These are phyloP conservation scores for Colletotrichum aenigma DNA, from an alignment of 2,329 filamentous ascomycete genomes.

Conservation along the genomic window DNA sequence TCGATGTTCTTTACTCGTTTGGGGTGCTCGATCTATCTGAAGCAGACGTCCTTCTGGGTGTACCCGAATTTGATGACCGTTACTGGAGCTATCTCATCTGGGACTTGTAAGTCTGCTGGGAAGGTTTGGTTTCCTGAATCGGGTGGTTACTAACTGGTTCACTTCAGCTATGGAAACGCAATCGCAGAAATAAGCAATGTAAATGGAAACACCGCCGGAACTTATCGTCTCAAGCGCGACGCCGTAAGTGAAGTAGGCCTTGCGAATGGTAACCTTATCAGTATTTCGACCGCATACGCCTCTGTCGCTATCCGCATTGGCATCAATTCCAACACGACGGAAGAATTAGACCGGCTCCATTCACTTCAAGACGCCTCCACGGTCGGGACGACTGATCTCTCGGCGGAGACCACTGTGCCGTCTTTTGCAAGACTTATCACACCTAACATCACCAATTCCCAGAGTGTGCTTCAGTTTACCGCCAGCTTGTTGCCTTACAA, in stretches of 20 bases:
- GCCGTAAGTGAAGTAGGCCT: not conserved
- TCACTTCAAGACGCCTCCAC: not conserved
- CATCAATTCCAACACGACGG: not conserved
- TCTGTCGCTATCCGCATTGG: not conserved
- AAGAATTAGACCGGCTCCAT: not conserved
- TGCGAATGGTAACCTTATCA: not conserved
- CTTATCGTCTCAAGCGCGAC: not conserved
- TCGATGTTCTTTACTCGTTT: not conserved
- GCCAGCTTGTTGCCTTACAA: not conserved
- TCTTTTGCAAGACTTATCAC: not conserved
- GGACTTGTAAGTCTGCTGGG: not conserved
- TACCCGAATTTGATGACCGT: not conserved
- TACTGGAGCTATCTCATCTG: not conserved
- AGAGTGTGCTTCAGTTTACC: not conserved
- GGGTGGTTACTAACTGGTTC: not conserved
- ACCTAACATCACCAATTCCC: not conserved
- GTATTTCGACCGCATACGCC: not conserved
- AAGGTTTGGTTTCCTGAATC: not conserved
- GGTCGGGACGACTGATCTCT: not conserved
- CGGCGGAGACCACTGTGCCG: not conserved
- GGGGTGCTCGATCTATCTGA: not conserved
- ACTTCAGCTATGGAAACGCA: not conserved
- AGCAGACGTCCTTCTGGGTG: not conserved
- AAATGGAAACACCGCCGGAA: not conserved
- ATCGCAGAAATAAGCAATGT: not conserved